phyloP scores from a whole-genome alignment of 495 filamentous ascomycete genomes.

The Penicillium macrosclerotiorum region DNA sequence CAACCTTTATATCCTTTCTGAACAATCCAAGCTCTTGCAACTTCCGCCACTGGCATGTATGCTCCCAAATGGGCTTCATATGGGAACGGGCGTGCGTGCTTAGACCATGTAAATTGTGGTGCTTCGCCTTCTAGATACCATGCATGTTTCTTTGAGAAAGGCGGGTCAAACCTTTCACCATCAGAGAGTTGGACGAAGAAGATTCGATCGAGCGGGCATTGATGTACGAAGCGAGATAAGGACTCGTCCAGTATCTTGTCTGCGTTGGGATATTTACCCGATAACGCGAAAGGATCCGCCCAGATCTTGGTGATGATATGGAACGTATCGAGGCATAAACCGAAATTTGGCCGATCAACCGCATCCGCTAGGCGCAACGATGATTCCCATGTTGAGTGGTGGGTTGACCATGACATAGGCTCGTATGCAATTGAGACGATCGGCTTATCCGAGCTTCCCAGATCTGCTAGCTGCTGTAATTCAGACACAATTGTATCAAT shows the following conservation, averaged over 20 bases:
- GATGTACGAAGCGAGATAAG: constrained; percentile 49
- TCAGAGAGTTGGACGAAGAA: constrained; percentile 76
- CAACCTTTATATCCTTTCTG: constrained; percentile 63
- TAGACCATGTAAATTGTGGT: constrained; percentile 71
- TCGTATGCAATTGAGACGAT: constrained; percentile 62
- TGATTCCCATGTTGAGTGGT: constrained; percentile 60
- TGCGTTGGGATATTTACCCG: constrained; percentile 52
- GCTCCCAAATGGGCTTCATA: constrained; percentile 60
- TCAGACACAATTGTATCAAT: constrained; percentile 58
- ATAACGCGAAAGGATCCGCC: constrained; percentile 53
- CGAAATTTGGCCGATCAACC: constrained; percentile 65
- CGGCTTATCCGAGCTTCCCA: constrained; percentile 49
- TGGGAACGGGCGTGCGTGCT: constrained; percentile 70
- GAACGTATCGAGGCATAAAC: constrained; percentile 67
- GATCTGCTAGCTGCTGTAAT: constrained; percentile 58
- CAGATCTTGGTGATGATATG: constrained; percentile 65
- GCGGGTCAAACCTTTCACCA: constrained; percentile 57
- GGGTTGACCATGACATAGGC: constrained; percentile 63
- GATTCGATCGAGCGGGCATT: constrained; percentile 60
- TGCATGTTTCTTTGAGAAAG: constrained; percentile 58
- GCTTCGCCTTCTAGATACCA: constrained; percentile 63
- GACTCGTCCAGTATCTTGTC: constrained; percentile 51
- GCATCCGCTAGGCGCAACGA: constrained; percentile 56
- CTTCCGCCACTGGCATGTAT: constrained; percentile 55
- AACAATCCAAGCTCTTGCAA: constrained; percentile 53